Evolutionary conservation across 805 yeast genomes (phyloP).

Genomic region (Candida parachauliodes): DNA sequence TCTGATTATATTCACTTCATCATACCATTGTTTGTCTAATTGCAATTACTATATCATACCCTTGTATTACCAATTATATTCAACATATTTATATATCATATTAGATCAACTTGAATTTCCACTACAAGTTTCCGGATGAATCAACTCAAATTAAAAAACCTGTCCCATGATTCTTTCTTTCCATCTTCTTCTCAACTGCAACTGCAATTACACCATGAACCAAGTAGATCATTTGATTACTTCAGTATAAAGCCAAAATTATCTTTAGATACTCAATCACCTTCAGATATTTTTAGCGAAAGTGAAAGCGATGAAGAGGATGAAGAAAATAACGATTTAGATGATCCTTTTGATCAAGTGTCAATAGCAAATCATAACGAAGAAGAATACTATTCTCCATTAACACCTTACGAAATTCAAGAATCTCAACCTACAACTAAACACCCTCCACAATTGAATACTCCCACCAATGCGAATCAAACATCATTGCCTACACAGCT

Average conservation of each 20-base stretch:
- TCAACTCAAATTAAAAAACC: not conserved
- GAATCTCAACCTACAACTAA: not conserved
- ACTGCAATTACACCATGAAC: not conserved
- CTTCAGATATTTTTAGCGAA: slow-evolving; percentile 5
- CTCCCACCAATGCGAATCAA: not conserved
- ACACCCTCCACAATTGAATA: not conserved
- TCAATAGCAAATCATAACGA: slow-evolving; percentile 4
- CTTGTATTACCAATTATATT: too few species aligned
- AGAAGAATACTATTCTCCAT: slow-evolving; percentile 1
- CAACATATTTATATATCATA: too few species aligned
- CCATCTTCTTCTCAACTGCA: not conserved
- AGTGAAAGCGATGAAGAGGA: slow-evolving; percentile 2
- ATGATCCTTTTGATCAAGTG: slow-evolving; percentile 6
- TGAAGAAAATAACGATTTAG: not conserved
- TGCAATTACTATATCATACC: too few species aligned
- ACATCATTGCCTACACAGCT: not conserved
- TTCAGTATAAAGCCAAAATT: slow-evolving; percentile 10
- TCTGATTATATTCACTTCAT: too few species aligned
- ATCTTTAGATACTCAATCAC: slow-evolving; percentile 2
- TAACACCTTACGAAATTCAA: slow-evolving; percentile 2
- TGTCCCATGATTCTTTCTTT: slow-evolving; percentile 7
- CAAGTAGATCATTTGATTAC: slow-evolving; percentile 8
- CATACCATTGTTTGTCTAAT: too few species aligned
- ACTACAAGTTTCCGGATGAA: not conserved
- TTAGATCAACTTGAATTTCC: not conserved